phyloP scores from a whole-genome alignment of 768 basidiomycete genomes.

The Terana coerulea region DNA sequence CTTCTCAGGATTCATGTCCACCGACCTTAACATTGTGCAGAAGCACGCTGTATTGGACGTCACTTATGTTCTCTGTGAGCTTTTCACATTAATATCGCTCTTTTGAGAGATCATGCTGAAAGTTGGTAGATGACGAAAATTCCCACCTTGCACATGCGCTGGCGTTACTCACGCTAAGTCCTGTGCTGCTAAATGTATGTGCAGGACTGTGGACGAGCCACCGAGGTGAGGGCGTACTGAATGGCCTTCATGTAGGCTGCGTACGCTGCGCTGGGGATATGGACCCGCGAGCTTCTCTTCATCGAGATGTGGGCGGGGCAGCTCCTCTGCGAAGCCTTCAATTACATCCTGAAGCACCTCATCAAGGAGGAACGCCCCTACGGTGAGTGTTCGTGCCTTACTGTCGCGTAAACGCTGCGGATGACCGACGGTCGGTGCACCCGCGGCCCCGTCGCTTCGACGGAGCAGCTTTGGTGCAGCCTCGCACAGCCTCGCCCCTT shows the following conservation, averaged over 20 bases:
- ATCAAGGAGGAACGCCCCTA: conserved; percentile 68
- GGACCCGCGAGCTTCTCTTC: conserved; percentile 76
- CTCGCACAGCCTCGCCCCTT: background rate
- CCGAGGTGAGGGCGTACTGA: too few species aligned
- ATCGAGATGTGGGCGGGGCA: conserved; percentile 85
- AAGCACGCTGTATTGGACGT: conserved; percentile 19
- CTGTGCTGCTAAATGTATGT: conserved; percentile 29
- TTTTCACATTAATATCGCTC: background rate
- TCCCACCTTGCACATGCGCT: conserved; percentile 25
- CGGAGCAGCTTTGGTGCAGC: background rate
- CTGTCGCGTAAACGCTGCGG: background rate
- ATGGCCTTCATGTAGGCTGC: conserved; percentile 48
- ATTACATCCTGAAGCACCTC: conserved; percentile 61
- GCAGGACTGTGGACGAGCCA: background rate
- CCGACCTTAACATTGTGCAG: background rate
- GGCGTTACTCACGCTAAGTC: conserved; percentile 30
- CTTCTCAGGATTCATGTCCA: too few species aligned
- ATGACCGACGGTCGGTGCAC: background rate
- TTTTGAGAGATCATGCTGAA: background rate
- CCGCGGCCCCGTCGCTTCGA: background rate
- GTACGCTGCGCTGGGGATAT: conserved; percentile 70
- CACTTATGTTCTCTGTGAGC: conserved; percentile 27
- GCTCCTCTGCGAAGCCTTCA: conserved; percentile 64
- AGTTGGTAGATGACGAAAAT: conserved; percentile 26
- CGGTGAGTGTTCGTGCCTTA: conserved; percentile 37